A percentile compares a stretch with the other conserved stretches of the same genome.
phyloP scores from a whole-genome alignment of 169 alveolate genomes.

The Plasmodium malariae region DNA sequence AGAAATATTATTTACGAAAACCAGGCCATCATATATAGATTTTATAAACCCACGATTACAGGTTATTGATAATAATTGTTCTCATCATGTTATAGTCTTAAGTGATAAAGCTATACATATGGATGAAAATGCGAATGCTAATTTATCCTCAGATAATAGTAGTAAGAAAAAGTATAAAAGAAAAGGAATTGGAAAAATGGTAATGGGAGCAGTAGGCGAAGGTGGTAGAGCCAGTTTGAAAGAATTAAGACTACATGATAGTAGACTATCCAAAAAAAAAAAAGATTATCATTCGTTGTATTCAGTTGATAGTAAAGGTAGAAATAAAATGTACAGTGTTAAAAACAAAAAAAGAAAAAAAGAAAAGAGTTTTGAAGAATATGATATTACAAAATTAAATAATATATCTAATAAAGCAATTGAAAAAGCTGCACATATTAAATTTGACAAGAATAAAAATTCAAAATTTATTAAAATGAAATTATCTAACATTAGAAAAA shows the following conservation, averaged over 20 bases:
- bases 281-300: neutral
- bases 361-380: slow-evolving; percentile 23
- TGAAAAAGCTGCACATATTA: slow-evolving; percentile 30
- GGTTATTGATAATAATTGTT: slow-evolving; percentile 48
- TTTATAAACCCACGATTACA: slow-evolving; percentile 62
- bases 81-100: slow-evolving; percentile 29
- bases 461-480: slow-evolving; percentile 20
- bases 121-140: slow-evolving; percentile 1
- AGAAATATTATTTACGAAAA: slow-evolving; percentile 78
- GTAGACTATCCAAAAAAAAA: neutral
- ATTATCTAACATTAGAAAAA: slow-evolving; percentile 14
- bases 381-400: slow-evolving; percentile 23
- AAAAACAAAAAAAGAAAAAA: slow-evolving; percentile 43
- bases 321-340: slow-evolving; percentile 21
- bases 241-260: neutral
- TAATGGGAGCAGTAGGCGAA: neutral
- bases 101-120: slow-evolving; percentile 34
- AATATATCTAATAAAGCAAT: slow-evolving; percentile 53
- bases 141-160: neutral
- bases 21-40: slow-evolving; percentile 60
- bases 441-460: slow-evolving; percentile 37
- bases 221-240: neutral
- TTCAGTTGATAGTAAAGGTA: slow-evolving; percentile 9
- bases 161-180: neutral
- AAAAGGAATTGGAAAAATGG: neutral